Base-by-base conservation (phyloP, 2,329 filamentous ascomycete species). In the Juglanconis sp. region DNA sequence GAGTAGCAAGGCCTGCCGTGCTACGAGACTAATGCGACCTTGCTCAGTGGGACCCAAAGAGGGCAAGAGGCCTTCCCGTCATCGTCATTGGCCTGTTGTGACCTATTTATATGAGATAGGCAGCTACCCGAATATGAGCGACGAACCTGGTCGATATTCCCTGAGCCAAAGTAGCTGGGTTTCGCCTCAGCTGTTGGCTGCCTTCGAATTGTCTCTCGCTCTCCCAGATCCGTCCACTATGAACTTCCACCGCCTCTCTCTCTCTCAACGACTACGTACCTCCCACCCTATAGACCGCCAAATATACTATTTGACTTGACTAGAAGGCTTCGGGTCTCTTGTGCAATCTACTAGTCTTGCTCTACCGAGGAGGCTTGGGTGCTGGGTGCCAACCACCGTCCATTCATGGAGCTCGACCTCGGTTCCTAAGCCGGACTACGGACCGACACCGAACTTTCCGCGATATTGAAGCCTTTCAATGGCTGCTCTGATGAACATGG, bases 1-100 rank as follows among this genome's bases (percentile, higher is more conserved):
- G 55, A 42, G 31, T 63, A 63, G 57, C 64, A 60, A 34, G 30
- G 17, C n/a, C 57, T 61, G 62, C 46, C 47, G 59, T 65, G 58
- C 42, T 13, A 64, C 56, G 51, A 59, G 42, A 48, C 54, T 36
- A 47, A 65, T 48, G 52, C 60, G 30, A 42, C 38, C 32, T 49
- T 34, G 48, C 55, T 44, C 40, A 9, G 30, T 10, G 30, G 24
- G 5, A 17, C 11, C 31, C n/a, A 36, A 11, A 24, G n/a, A 30
- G 48, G 42, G 9, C 30, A 31, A 42, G 15, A 9, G 11, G 5
- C 17, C 53, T 35, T 24, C 48, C 31, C 34, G n/a, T 6, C 36
- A 34, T 51, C 34, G 3, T 34, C 30, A 53, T 49, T 59, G 30
- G 15, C 34, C 42, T 50, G 11, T 48, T 44, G 35, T 35, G 15